Base-by-base conservation (phyloP, 148 eudicot genomes). In the Fagopyrum homotropicum region DNA sequence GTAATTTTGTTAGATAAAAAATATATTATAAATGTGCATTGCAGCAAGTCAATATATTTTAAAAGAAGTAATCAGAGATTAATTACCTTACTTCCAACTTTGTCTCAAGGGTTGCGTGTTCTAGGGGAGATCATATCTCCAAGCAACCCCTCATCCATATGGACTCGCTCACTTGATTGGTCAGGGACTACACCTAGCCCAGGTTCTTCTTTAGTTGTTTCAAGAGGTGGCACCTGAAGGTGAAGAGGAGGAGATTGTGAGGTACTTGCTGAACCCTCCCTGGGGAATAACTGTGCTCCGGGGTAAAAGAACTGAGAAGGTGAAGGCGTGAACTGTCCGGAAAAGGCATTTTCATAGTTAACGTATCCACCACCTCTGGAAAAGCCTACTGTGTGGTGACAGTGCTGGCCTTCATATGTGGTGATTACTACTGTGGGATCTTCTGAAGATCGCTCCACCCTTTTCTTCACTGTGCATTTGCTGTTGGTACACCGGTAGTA, bases 351-450 rank as follows among this genome's bases (percentile, higher is more conserved):
- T 66, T 92, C 93, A 30, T 89, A 88, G 70, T 59, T 54, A 12
- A 87, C 15, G 9, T 45, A 72, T 72, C 87, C 93, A 52, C 70
- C 77, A 57, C 84, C 84, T 81, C 98, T 83, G 45, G 91, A 93
- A 49, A 87, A 93, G 68, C 98, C 98, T 44, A 86, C 78, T 4
- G 96, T 83, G 59, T 90, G 92, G 79, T 95, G 98, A 75, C 92
- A 87, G 43, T 95, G 98, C 77, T 92, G 97, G 52, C 98, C 98
- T 82, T 95, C 98, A 47, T 95, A 95, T 26, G 98, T 95, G 4
- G 98, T 95, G 72, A 95, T 90, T 50, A 95, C 98, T 29, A 86
- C 80, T 16, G 88, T 80, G 1, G 96, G 91, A 79, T 95, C 97
- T 72, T 90, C 92, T 0, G 87, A 86, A 1, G 96, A 92, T 9